These are phyloP conservation scores for Trichoderma virens DNA, from an alignment of 495 filamentous ascomycete genomes.

Conservation along the genomic window DNA sequence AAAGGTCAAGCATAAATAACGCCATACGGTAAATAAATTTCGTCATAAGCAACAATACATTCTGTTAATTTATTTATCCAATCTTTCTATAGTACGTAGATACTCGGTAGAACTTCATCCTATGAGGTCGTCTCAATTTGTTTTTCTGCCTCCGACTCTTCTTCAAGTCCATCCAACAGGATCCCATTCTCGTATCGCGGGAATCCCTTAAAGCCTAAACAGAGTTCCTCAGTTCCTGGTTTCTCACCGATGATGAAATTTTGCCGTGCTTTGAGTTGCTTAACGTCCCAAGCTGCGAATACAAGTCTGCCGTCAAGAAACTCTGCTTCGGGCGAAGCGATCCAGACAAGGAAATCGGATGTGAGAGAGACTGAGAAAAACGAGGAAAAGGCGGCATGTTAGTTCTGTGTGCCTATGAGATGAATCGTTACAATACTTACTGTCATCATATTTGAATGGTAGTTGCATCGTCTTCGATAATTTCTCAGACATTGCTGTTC, in stretches of 20 bases:
- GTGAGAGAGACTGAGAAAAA: constrained; percentile 22
- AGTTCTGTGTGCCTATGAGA: too few relatives aligned
- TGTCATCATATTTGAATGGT: constrained; percentile 10
- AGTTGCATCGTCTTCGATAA: constrained; percentile 3
- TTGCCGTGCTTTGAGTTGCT: constrained; percentile 37
- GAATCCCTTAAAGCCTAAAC: constrained; percentile 21
- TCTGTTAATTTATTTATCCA: too few relatives aligned
- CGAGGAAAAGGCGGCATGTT: neutral
- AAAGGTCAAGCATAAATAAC: too few relatives aligned
- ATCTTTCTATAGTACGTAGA: too few relatives aligned
- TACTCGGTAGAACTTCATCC: too few relatives aligned
- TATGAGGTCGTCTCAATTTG: too few relatives aligned
- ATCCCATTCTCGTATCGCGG: constrained; percentile 13
- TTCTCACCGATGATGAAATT: constrained; percentile 29
- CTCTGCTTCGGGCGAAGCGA: constrained; percentile 37
- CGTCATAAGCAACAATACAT: too few relatives aligned
- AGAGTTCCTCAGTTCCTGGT: constrained; percentile 15
- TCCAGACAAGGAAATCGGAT: constrained; percentile 41
- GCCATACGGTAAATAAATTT: too few relatives aligned
- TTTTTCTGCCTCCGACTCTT: too few relatives aligned
- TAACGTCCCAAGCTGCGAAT: constrained; percentile 50
- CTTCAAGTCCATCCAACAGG: neutral
- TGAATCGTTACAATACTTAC: neutral
- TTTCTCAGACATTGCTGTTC: constrained; percentile 25
- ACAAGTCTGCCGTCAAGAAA: constrained; percentile 42